Evolutionary conservation across 2,329 filamentous ascomycete species (phyloP).

Genomic region (Escovopsis sp.): DNA sequence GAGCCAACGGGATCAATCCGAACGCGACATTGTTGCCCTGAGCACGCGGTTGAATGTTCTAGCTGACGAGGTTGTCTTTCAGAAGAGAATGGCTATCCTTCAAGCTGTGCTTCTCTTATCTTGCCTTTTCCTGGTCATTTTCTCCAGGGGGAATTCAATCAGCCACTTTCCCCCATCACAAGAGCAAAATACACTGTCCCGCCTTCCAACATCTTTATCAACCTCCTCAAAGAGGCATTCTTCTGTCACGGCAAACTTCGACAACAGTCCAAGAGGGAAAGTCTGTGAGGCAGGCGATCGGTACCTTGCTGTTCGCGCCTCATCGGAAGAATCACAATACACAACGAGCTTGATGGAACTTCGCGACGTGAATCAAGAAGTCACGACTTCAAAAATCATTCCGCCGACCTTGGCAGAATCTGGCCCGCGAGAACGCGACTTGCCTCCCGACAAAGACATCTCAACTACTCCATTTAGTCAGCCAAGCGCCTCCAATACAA

Average conservation of each 20-base stretch:
- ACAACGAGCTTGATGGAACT: neutral
- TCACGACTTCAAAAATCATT: neutral
- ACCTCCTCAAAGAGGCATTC: conserved; percentile 1
- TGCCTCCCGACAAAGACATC: too few species aligned
- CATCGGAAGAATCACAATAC: neutral
- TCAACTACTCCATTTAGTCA: neutral
- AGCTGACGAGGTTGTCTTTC: conserved; percentile 79
- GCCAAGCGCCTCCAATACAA: conserved; percentile 4
- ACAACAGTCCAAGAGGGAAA: too few species aligned
- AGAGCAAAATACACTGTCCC: conserved; percentile 13
- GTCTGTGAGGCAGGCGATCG: too few species aligned
- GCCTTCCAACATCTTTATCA: conserved; percentile 11
- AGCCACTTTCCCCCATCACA: conserved; percentile 17
- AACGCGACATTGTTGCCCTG: conserved; percentile 71
- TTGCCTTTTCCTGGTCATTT: conserved; percentile 77
- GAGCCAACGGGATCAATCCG: conserved; percentile 70
- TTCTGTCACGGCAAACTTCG: too few species aligned
- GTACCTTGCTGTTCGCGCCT: too few species aligned
- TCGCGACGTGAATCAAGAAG: neutral
- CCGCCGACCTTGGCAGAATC: conserved; percentile 2
- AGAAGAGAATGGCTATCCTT: conserved; percentile 85
- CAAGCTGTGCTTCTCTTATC: conserved; percentile 78
- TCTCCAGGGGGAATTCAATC: conserved; percentile 40
- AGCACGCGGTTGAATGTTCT: conserved; percentile 69
- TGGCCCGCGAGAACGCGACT: conserved; percentile 3